These are phyloP conservation scores for Marchantia paleacea DNA, from an alignment of 225 moss, liverwort and hornwort genomes.

Conservation along the genomic window DNA sequence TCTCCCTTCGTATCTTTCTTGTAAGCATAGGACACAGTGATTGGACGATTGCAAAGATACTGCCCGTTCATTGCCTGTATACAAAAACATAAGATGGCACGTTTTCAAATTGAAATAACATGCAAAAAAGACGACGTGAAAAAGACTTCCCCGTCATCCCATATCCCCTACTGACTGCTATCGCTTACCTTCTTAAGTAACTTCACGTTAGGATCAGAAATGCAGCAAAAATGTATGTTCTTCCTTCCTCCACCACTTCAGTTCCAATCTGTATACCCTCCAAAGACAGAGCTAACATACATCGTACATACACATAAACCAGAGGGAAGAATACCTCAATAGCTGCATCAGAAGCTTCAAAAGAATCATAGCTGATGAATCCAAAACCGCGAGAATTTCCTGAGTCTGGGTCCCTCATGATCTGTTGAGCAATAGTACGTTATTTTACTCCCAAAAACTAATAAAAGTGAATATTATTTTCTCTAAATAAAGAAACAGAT, in stretches of 20 bases:
- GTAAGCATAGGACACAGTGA: slow-evolving; percentile 97
- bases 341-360: slow-evolving; percentile 95
- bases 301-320: neutral
- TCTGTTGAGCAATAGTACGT: slow-evolving; percentile 38
- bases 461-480: too few species aligned
- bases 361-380: slow-evolving; percentile 98
- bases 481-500: too few species aligned
- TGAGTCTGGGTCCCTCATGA: slow-evolving; percentile 97
- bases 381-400: slow-evolving; percentile 99
- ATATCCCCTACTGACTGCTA: neutral
- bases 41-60: slow-evolving; percentile 96
- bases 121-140: neutral
- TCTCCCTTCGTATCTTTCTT: slow-evolving; percentile 99
- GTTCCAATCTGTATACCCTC: neutral
- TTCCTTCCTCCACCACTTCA: neutral
- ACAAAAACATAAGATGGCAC: neutral
- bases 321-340: slow-evolving; percentile 64
- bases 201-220: neutral
- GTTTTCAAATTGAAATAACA: neutral
- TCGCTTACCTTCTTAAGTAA: neutral
- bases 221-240: neutral
- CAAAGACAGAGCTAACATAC: neutral
- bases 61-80: slow-evolving; percentile 99
- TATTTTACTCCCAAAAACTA: too few species aligned
- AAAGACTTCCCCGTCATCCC: neutral